A percentile compares a stretch with the other conserved stretches of the same genome.
Evolutionary conservation across 164 flowering plant species (phyloP).

Genomic region (Tetrastigma voinierianum): DNA sequence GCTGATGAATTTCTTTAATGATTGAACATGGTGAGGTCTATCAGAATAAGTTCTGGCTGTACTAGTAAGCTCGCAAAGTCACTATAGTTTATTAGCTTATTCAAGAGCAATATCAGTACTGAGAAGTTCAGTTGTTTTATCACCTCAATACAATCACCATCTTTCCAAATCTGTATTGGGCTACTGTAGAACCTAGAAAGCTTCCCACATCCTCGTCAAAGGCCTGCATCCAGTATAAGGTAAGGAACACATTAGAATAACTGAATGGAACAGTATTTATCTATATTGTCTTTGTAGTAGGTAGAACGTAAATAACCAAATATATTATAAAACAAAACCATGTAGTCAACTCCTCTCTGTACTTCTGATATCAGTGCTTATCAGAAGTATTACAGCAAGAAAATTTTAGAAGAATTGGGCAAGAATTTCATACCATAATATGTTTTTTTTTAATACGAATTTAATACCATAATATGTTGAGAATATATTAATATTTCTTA

Average conservation of each 20-base stretch:
- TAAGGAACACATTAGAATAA: neutral
- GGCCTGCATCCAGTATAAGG: conserved; percentile 44
- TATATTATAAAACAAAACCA: neutral
- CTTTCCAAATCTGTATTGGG: conserved; percentile 97
- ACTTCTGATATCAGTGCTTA: neutral
- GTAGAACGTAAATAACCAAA: too few relatives aligned
- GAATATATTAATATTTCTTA: neutral
- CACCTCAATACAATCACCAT: conserved; percentile 90
- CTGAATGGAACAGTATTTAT: neutral
- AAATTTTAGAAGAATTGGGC: neutral
- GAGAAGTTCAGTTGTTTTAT: conserved; percentile 7
- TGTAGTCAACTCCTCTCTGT: neutral
- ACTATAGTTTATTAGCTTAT: neutral
- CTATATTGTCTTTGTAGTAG: too few relatives aligned
- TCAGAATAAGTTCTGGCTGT: neutral
- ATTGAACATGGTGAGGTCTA: neutral
- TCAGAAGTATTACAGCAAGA: neutral
- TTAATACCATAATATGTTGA: too few relatives aligned
- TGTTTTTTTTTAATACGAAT: too few relatives aligned
- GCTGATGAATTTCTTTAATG: too few relatives aligned
- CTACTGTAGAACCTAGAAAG: conserved; percentile 88
- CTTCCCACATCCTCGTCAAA: conserved; percentile 78
- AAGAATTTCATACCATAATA: neutral
- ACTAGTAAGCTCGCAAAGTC: neutral
- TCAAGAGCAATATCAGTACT: neutral